Percentiles rank a stretch among this genome's conserved stretches.
These are phyloP conservation scores for Ashbya aceris DNA, from an alignment of 1,139 yeast species.

Conservation along the genomic window DNA sequence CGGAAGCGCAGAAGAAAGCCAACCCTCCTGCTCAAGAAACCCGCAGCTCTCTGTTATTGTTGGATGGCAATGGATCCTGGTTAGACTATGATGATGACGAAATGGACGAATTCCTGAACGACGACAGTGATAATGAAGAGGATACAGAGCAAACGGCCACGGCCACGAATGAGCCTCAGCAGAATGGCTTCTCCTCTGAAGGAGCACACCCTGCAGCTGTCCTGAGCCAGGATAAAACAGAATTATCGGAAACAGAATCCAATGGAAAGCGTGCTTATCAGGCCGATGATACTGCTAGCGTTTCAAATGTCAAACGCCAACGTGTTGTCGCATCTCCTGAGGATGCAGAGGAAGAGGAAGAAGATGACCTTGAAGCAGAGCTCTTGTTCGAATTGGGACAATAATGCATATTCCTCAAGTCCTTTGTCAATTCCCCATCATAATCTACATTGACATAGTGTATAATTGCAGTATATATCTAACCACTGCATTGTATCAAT, in stretches of 20 bases:
- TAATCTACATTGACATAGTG: no score
- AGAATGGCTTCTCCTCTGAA: no score
- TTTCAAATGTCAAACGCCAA: background rate
- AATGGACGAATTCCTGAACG: conserved; percentile 24
- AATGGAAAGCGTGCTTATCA: background rate
- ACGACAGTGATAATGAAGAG: conserved; percentile 23
- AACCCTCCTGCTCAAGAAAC: conserved; percentile 4
- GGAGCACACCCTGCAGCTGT: no score
- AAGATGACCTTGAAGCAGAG: conserved; percentile 33
- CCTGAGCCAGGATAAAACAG: no score
- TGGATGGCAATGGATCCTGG: conserved; percentile 31
- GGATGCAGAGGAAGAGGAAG: conserved; percentile 8
- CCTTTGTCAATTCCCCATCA: no score
- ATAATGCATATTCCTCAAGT: background rate
- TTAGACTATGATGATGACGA: conserved; percentile 26
- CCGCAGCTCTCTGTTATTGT: conserved; percentile 18
- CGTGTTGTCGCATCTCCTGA: conserved; percentile 5
- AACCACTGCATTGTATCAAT: no score
- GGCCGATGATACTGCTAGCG: background rate
- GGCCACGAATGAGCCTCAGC: no score
- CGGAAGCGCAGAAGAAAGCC: conserved; percentile 11
- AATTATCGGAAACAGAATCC: no score
- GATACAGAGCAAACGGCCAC: no score
- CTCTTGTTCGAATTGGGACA: conserved; percentile 27
- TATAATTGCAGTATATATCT: no score